Percentiles rank a stretch among this genome's conserved stretches.
These are phyloP conservation scores for Ogataea pini DNA, from an alignment of 805 yeast genomes.

Conservation along the genomic window DNA sequence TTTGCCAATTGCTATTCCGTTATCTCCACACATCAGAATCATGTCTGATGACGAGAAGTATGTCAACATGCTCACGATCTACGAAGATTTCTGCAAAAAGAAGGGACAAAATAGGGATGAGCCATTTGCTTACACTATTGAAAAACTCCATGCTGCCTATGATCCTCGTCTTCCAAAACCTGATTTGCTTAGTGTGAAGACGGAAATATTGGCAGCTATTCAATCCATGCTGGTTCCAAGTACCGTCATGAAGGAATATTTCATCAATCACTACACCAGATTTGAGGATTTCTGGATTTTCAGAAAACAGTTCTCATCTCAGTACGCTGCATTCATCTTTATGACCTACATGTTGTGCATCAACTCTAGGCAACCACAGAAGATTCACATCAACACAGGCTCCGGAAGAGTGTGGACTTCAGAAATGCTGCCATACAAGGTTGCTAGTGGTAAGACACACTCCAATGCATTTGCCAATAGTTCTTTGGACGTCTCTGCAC, in stretches of 20 bases:
- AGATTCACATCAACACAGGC: constrained; percentile 75
- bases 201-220: constrained; percentile 88
- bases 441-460: constrained; percentile 51
- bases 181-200: constrained; percentile 81
- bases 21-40: constrained; percentile 91
- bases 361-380: constrained; percentile 90
- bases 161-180: constrained; percentile 94
- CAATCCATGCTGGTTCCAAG: constrained; percentile 86
- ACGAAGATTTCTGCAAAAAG: constrained; percentile 81
- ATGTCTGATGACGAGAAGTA: constrained; percentile 80
- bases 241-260: constrained; percentile 77
- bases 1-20: constrained; percentile 87
- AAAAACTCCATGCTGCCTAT: constrained; percentile 86
- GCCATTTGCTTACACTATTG: constrained; percentile 82
- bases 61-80: constrained; percentile 74
- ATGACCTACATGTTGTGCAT: constrained; percentile 94
- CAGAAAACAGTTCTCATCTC: constrained; percentile 92
- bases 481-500: constrained; percentile 47
- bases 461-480: constrained; percentile 44
- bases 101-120: constrained; percentile 80
- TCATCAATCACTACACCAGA: constrained; percentile 63
- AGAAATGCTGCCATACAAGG: constrained; percentile 91
- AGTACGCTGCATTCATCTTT: constrained; percentile 90
- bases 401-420: constrained; percentile 92
- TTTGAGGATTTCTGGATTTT: constrained; percentile 97